Conservation (phyloP, 176 grass and related monocot genomes). For the Oryza punctata region DNA sequence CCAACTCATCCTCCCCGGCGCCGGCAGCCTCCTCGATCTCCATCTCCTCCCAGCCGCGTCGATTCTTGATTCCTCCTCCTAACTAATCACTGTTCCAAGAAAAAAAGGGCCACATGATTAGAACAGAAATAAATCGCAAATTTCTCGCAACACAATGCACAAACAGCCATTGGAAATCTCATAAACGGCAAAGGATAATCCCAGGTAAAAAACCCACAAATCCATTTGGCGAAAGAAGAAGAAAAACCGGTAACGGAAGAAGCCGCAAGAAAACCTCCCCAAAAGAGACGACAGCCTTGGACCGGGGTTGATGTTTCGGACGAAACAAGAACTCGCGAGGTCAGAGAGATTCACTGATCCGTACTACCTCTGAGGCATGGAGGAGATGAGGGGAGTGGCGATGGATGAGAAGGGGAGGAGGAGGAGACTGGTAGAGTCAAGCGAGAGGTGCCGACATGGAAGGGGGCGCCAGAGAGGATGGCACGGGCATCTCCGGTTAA, state of each 20-base stretch:
- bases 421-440: conserved; percentile 28
- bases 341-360: not conserved
- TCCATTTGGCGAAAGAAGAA: not conserved
- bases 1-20: conserved; percentile 14
- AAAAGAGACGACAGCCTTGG: conserved; percentile 7
- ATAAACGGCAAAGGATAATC: not conserved
- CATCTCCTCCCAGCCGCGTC: conserved; percentile 13
- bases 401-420: not conserved
- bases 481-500: conserved; percentile 35
- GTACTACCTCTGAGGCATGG: conserved; percentile 41
- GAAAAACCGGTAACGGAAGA: not conserved
- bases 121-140: not conserved
- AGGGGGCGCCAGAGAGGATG: not conserved
- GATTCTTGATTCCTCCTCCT: not conserved
- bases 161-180: too few species aligned
- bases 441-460: not conserved
- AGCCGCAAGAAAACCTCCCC: too few species aligned
- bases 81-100: conserved; percentile 28
- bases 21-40: conserved; percentile 58
- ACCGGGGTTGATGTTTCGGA: not conserved
- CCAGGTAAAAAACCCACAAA: not conserved
- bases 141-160: not conserved
- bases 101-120: not conserved
- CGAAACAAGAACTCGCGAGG: not conserved
- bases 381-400: conserved; percentile 5